Conservation (phyloP, 768 basidiomycete species). For the Lentinula detonsa region DNA sequence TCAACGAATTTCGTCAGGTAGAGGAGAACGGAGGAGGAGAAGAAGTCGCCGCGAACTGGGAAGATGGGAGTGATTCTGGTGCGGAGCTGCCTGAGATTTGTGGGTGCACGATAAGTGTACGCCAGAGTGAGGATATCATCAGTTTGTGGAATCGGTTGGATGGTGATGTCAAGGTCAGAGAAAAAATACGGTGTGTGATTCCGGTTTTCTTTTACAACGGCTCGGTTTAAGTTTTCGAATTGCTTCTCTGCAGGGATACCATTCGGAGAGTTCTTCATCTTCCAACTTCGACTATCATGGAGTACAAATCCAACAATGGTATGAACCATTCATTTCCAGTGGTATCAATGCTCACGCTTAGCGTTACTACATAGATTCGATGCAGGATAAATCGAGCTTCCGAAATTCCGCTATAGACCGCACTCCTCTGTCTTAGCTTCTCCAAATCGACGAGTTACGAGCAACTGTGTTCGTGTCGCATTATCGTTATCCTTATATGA, state of each 20-base stretch:
- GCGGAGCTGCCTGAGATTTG: constrained; percentile 78
- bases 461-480: not conserved
- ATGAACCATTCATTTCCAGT: constrained; percentile 11
- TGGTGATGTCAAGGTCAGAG: constrained; percentile 66
- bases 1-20: constrained; percentile 57
- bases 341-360: constrained; percentile 5
- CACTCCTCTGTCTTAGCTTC: constrained; percentile 18
- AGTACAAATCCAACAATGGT: constrained; percentile 95
- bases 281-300: constrained; percentile 75
- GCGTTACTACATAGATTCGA: constrained; percentile 52
- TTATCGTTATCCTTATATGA: constrained; percentile 1
- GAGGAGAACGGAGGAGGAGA: constrained; percentile 19
- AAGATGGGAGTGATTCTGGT: constrained; percentile 27
- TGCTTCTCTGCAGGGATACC: constrained; percentile 53
- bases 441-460: not conserved
- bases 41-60: constrained; percentile 24
- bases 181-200: constrained; percentile 69
- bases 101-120: constrained; percentile 90
- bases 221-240: not conserved
- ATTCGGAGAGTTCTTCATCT: constrained; percentile 73
- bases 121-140: constrained; percentile 91
- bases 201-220: not conserved
- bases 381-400: constrained; percentile 86
- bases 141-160: constrained; percentile 90
- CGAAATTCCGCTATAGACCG: constrained; percentile 57